Base-by-base conservation (phyloP, 805 yeast genomes). In the Phaffomyces antillensis region DNA sequence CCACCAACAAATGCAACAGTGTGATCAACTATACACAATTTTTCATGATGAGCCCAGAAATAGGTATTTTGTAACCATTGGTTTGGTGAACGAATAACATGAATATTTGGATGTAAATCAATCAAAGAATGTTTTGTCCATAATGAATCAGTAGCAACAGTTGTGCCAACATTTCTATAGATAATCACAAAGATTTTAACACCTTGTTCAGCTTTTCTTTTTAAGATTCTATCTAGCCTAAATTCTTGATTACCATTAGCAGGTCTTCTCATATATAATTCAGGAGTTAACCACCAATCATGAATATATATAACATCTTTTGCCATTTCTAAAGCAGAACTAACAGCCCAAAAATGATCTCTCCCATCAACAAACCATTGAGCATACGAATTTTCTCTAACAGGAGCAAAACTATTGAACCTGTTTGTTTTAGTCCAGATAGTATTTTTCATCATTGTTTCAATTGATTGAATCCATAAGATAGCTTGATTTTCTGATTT, bases 31-130 rank as follows among this genome's bases (percentile, higher is more conserved):
- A 93, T 76, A 48, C 90, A 80, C 46, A 93, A 63, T 59, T 93
- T 93, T 59, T 93, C 99, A 67, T 93, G 99, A 67, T 93, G 99
- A 0, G 99, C 99, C 99, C 99, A 93, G 61, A 93, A 95, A 57
- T 81, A 85, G 0, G 96, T 91, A 53, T 87, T 86, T 60, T 93
- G 97, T 44, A 87, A 67, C 61, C 93, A 77, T 62, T 93, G 99
- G 55, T 93, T 90, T 6, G 99, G 99, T 1, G 97, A 90, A 54
- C 99, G 77, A 49, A 93, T 76, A 13, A 91, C 89, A 63, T 86
- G 91, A 41, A 93, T 79, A 59, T 93, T 93, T 24, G 80, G 82
- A 63, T 91, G 89, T 36, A 93, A 68, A 43, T 85, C 88, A 42
- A 95, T 71, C 58, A 93, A 72, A 0, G 97, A 88, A 58, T 93